Conservation (phyloP, 1,139 yeast species). For the Hansenula sp. region DNA sequence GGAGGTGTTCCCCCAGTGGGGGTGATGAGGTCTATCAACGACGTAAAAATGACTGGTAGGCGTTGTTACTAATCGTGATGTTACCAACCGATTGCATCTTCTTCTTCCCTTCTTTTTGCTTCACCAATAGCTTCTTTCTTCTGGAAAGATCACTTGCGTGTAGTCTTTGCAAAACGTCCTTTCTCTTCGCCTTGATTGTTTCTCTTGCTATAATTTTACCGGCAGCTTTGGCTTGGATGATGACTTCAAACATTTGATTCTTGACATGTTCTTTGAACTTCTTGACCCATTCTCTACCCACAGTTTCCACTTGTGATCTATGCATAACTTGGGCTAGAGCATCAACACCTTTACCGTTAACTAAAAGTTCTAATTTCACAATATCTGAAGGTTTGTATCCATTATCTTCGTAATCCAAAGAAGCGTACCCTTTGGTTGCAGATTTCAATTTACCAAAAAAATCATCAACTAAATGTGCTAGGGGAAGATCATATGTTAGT, state of each 20-base stretch:
- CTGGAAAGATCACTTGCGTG: conserved; percentile 94
- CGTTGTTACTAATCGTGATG: conserved; percentile 76
- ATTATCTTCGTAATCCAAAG: conserved; percentile 90
- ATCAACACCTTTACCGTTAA: conserved; percentile 87
- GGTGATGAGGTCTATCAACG: too few species aligned
- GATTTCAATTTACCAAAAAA: conserved; percentile 93
- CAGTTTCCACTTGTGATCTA: conserved; percentile 62
- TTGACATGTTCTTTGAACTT: conserved; percentile 74
- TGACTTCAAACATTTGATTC: conserved; percentile 85
- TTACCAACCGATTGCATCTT: conserved; percentile 76
- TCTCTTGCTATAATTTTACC: conserved; percentile 84
- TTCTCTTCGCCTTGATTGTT: conserved; percentile 87
- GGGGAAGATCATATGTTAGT: conserved; percentile 74
- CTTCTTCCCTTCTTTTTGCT: conserved; percentile 93
- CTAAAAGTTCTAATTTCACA: conserved; percentile 82
- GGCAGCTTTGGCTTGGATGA: conserved; percentile 88
- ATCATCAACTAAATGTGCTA: conserved; percentile 89
- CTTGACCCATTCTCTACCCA: conserved; percentile 80
- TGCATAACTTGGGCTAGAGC: conserved; percentile 92
- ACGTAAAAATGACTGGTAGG: conserved; percentile 66
- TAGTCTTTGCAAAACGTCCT: conserved; percentile 85
- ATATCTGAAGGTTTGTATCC: conserved; percentile 80
- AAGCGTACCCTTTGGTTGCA: conserved; percentile 86
- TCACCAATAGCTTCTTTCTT: conserved; percentile 78
- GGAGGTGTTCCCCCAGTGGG: too few species aligned